Percentiles rank a stretch among this genome's conserved stretches.
phyloP scores from a whole-genome alignment of 495 filamentous ascomycete species.

The Paragyromitra xinjiangensis region DNA sequence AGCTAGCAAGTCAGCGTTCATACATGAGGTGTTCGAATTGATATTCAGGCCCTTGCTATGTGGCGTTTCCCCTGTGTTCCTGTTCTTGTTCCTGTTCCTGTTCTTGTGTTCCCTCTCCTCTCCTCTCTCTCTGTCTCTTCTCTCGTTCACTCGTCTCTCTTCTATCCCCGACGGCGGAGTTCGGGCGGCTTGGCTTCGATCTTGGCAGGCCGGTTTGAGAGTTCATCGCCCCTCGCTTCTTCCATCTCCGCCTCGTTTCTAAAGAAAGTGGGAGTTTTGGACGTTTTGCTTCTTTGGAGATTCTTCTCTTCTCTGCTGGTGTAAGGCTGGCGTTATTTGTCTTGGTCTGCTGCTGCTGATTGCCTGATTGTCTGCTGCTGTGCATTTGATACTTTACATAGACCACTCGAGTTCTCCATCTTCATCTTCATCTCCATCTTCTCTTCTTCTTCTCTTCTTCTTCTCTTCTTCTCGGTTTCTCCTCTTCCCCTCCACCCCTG shows the following conservation, averaged over 20 bases:
- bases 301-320: neutral
- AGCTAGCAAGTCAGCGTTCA: neutral
- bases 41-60: neutral
- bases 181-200: constrained; percentile 22
- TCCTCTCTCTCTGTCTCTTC: neutral
- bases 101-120: neutral
- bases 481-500: neutral
- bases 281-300: neutral
- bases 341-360: neutral
- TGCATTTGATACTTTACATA: neutral
- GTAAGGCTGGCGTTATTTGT: neutral
- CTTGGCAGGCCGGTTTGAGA: constrained; percentile 25
- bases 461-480: neutral
- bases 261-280: too few relatives aligned
- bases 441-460: neutral
- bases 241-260: constrained; percentile 18
- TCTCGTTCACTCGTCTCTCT: too few relatives aligned
- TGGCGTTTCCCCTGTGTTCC: neutral
- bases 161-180: constrained; percentile 7
- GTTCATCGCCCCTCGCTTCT: constrained; percentile 33
- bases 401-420: neutral
- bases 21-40: neutral
- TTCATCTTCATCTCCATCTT: neutral
- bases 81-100: neutral
- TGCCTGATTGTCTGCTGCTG: neutral